Evolutionary conservation across 2,329 filamentous ascomycete genomes (phyloP), one percentile per base, ranked within the genome.

Genomic region (Trichoderma guizhouense): DNA sequence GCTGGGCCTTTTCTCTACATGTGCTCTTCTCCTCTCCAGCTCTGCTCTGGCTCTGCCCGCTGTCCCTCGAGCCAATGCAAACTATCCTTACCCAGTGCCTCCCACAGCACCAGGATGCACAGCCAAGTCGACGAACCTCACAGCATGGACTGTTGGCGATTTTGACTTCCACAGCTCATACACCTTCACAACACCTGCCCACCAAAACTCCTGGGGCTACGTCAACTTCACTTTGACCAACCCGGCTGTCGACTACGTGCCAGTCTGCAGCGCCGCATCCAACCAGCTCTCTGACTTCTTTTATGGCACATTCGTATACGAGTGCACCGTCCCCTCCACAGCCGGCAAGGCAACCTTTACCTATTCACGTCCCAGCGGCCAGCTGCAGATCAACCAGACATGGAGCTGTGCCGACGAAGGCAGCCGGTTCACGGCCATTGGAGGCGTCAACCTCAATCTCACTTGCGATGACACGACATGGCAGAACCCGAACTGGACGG

Each of bases 221-320:
- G 82, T 85, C 73, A 81, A 79, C 76, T 88, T 88, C 80, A 84
- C 83, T 73, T 79, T 88, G n/a, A 76, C 78, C 69, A 87, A 87
- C 82, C 79, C 82, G 15, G 84, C 81, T 36, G 75, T 86, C 47
- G 74, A 78, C 51, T 81, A 82, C 73, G 75, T 74, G 26, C 77
- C 80, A 58, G 65, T 67, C 39, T 88, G 86, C 82, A 74, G 73
- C 32, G 84, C 79, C 58, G 15, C 74, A 24, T 87, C 84, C 77
- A 78, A 74, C 73, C 81, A 82, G 78, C 81, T 87, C 6, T 72
- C 64, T 11, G 83, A 86, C 74, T 88, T 86, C 77, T 88, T 87
- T 80, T 86, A 85, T 77, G 86, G 85, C 75, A 82, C 77, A 65
- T 21, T 82, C 39, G 66, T 75, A 58, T 88, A 87, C 80, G 77